Evolutionary conservation across 192 early-diverging fungal species (phyloP).

Genomic region (Powellomyces hirtus): DNA sequence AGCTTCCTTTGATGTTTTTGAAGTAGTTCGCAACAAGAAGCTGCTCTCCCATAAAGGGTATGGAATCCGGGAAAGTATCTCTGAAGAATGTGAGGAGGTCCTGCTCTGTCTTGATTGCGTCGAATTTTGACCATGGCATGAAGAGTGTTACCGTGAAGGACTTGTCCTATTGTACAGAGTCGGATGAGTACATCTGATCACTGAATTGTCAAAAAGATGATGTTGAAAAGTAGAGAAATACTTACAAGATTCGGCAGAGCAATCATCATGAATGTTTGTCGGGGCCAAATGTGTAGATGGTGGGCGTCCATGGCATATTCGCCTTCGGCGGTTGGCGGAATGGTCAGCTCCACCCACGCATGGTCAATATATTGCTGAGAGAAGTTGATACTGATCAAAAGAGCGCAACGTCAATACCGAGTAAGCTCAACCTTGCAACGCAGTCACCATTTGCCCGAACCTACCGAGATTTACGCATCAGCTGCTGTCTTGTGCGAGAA

Average conservation of each 20-base stretch:
- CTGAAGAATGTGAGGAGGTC: constrained; percentile 72
- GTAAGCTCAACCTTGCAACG: too few species aligned
- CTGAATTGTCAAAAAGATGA: too few species aligned
- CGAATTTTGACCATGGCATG: constrained; percentile 87
- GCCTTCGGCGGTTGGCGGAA: constrained; percentile 64
- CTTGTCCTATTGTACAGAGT: constrained; percentile 59
- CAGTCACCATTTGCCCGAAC: too few species aligned
- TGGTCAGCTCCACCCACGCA: constrained; percentile 88
- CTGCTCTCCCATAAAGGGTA: constrained; percentile 74
- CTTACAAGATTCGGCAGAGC: constrained; percentile 87
- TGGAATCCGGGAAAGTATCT: constrained; percentile 71
- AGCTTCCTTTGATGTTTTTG: constrained; percentile 76
- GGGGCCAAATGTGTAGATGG: constrained; percentile 97
- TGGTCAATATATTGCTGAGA: constrained; percentile 88
- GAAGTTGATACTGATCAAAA: constrained; percentile 66
- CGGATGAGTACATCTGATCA: too few species aligned
- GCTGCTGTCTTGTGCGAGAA: constrained; percentile 71
- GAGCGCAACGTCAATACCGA: too few species aligned
- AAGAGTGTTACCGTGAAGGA: constrained; percentile 97
- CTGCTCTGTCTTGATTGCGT: constrained; percentile 58
- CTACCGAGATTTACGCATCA: constrained; percentile 76
- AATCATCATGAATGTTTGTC: constrained; percentile 96
- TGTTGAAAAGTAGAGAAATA: neutral
- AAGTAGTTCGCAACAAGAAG: constrained; percentile 74
- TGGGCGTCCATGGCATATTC: constrained; percentile 83